These are phyloP conservation scores for Aaosphaeria pasadenensis DNA, from an alignment of 2,329 filamentous ascomycete species.

Conservation along the genomic window DNA sequence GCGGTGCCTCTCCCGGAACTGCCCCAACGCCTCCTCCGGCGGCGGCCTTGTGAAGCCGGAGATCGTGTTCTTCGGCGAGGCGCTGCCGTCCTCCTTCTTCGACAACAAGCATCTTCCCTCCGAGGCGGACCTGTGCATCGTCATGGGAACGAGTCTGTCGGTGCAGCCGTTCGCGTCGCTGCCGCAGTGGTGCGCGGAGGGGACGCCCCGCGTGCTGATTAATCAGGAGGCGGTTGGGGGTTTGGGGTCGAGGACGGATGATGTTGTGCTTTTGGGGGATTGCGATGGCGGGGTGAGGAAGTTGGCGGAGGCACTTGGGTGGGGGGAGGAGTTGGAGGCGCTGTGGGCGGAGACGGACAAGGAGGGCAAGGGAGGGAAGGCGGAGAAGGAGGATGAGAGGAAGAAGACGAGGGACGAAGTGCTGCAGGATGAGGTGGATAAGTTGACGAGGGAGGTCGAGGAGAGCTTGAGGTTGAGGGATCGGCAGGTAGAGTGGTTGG, in stretches of 20 bases:
- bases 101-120: conserved; percentile 53
- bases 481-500: conserved; percentile 31
- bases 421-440: conserved; percentile 57
- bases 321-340: conserved; percentile 76
- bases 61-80: conserved; percentile 90
- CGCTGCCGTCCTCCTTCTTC: conserved; percentile 65
- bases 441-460: conserved; percentile 58
- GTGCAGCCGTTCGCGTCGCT: conserved; percentile 89
- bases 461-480: conserved; percentile 43
- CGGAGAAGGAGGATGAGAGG: conserved; percentile 14
- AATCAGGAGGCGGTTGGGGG: conserved; percentile 82
- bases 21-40: conserved; percentile 31
- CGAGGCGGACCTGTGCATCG: conserved; percentile 72
- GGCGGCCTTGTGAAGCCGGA: conserved; percentile 85
- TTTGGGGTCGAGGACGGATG: conserved; percentile 73
- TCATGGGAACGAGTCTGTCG: conserved; percentile 83
- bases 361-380: conserved; percentile 42
- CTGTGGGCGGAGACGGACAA: conserved; percentile 66
- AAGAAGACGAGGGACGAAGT: conserved; percentile 52
- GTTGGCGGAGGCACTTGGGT: conserved; percentile 77
- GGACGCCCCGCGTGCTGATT: conserved; percentile 75
- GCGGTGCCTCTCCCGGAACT: conserved; percentile 59
- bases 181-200: conserved; percentile 60
- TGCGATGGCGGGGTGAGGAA: conserved; percentile 79
- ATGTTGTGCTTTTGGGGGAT: conserved; percentile 78